These are phyloP conservation scores for Colletotrichum eleusines DNA, from an alignment of 2,329 filamentous ascomycete genomes.

Conservation along the genomic window DNA sequence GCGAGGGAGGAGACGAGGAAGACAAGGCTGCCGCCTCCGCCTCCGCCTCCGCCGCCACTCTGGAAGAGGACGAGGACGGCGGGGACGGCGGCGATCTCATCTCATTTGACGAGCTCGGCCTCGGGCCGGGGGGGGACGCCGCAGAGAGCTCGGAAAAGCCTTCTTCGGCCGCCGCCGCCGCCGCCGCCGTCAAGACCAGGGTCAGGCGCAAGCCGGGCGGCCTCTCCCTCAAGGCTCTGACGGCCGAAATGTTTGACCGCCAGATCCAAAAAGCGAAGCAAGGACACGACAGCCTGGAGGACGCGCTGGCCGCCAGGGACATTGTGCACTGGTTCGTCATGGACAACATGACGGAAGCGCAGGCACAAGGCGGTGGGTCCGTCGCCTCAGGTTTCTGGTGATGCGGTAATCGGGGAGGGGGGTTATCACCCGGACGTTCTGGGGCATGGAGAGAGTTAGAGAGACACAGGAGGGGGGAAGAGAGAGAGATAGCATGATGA, in stretches of 20 bases:
- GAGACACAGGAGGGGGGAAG: background rate
- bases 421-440: background rate
- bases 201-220: slow-evolving; percentile 13
- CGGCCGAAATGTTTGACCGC: slow-evolving; percentile 52
- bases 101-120: slow-evolving; percentile 23
- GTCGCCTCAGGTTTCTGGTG: slow-evolving; percentile 10
- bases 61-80: background rate
- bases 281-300: slow-evolving; percentile 60
- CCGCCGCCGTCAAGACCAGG: slow-evolving; percentile 40
- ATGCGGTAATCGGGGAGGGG: background rate
- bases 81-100: slow-evolving; percentile 17
- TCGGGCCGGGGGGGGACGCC: background rate
- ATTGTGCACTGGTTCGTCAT: slow-evolving; percentile 54
- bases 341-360: slow-evolving; percentile 1
- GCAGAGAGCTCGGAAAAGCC: background rate
- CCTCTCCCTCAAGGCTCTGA: slow-evolving; percentile 53
- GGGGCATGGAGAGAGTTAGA: background rate
- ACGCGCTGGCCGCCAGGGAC: slow-evolving; percentile 58
- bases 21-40: slow-evolving; percentile 20
- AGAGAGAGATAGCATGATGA: background rate
- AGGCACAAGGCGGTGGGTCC: background rate
- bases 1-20: slow-evolving; percentile 36
- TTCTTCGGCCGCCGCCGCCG: too few species aligned
- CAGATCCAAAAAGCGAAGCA: slow-evolving; percentile 53
- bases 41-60: background rate